Evolutionary conservation across 352 stramenopile genomes (phyloP), one percentile per base, ranked within the genome.

Genomic region (Globisporangium cystogenes): DNA sequence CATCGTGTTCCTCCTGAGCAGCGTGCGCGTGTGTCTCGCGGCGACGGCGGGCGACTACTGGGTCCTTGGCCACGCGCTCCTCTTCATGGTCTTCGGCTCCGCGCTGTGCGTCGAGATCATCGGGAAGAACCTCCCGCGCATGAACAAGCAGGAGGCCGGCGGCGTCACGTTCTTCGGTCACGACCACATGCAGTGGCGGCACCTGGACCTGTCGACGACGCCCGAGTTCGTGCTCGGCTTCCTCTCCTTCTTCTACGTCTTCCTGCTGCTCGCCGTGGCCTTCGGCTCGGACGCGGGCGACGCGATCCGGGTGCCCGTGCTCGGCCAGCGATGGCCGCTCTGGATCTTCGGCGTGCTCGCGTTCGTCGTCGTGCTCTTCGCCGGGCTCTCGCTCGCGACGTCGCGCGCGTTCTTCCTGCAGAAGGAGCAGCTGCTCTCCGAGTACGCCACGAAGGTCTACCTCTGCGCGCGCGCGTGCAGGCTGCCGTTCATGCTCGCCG

Each of bases 291-390:
- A 84, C 31, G 65, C 62, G 0, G 74, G 86, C 46, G 56, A 76
- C 3, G 68, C 61, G 8, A 73, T 89, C 16, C 67, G 52, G 1
- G 65, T 93, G 0, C 67, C 74, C 0, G 55, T 95, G 0, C 39
- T 82, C 4, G 81, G 76, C 1, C 80, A 93, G 39, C 43, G 81
- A 37, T 93, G 81, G 81, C 78, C 82, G 2, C 57, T 93, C 2
- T 95, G 82, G 82, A 72, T 95, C n/a, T 93, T 95, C 58, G 85
- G 82, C 14, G 79, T 93, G 6, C 58, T 93, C 1, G 76, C 81
- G 8, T 92, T 93, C 53, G 78, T 93, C 37, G 68, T 93, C 16
- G 85, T 93, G 15, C 64, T 93, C 16, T 91, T 93, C 54, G 70
- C 76, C 2, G 83, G 76, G 1, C 62, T 95, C 23, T 70, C 77